phyloP scores from a whole-genome alignment of 257 asterid genomes.

The Lycium barbarum region DNA sequence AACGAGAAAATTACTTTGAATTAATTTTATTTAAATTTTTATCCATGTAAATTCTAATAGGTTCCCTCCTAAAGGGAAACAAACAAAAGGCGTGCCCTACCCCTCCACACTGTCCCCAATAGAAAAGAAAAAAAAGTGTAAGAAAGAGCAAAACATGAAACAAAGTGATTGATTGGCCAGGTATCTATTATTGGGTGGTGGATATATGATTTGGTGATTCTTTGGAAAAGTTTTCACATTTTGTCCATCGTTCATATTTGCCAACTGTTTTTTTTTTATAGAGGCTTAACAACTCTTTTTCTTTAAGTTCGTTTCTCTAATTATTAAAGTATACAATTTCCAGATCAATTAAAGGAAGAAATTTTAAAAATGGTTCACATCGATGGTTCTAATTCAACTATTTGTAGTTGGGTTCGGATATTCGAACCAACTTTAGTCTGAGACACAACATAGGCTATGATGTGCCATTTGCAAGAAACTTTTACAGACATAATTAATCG shows the following conservation, averaged over 20 bases:
- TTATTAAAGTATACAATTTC: neutral
- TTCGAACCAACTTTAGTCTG: no score
- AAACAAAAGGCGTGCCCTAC: neutral
- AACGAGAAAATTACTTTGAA: no score
- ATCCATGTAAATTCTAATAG: no score
- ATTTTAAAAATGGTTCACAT: neutral
- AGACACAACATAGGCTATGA: neutral
- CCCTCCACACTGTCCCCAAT: neutral
- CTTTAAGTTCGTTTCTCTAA: neutral
- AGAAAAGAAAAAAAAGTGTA: neutral
- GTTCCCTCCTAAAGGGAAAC: neutral
- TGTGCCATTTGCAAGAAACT: neutral
- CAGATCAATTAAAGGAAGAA: neutral
- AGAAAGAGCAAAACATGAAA: neutral
- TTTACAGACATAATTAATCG: neutral
- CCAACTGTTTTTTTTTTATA: neutral
- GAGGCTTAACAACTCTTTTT: neutral
- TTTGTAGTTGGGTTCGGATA: no score
- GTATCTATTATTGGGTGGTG: slow-evolving; percentile 7
- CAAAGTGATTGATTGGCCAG: neutral
- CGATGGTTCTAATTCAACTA: neutral
- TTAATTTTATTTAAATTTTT: no score
- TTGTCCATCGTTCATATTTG: neutral
- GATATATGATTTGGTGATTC: neutral
- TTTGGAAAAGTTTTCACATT: slow-evolving; percentile 24